These are phyloP conservation scores for Kuraishia borneana DNA, from an alignment of 805 yeast genomes.

Conservation along the genomic window DNA sequence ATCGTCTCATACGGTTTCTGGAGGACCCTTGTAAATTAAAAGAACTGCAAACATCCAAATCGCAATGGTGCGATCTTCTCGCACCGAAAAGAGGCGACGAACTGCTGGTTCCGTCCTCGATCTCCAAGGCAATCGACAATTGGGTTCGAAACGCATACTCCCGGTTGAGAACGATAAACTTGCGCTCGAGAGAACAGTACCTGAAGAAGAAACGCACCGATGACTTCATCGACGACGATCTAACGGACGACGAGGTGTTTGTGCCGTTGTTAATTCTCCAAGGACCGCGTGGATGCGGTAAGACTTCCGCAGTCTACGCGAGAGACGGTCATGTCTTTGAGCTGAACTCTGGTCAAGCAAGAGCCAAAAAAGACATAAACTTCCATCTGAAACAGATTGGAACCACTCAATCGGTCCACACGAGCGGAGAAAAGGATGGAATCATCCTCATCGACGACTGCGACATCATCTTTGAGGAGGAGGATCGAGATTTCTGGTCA, in stretches of 20 bases:
- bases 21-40: not conserved
- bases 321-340: slow-evolving; percentile 76
- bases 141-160: slow-evolving; percentile 33
- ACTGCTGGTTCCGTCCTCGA: slow-evolving; percentile 19
- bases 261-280: slow-evolving; percentile 54
- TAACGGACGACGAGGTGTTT: slow-evolving; percentile 26
- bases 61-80: slow-evolving; percentile 33
- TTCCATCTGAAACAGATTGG: slow-evolving; percentile 65
- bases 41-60: not conserved
- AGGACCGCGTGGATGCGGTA: slow-evolving; percentile 73
- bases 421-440: slow-evolving; percentile 24
- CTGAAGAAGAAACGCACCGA: slow-evolving; percentile 14
- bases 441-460: slow-evolving; percentile 78
- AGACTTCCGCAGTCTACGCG: slow-evolving; percentile 63
- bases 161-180: slow-evolving; percentile 15
- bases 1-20: not conserved
- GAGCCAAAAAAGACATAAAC: slow-evolving; percentile 63
- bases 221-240: slow-evolving; percentile 22
- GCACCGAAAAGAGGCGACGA: slow-evolving; percentile 24
- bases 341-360: slow-evolving; percentile 59
- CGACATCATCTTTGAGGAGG: slow-evolving; percentile 63
- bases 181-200: slow-evolving; percentile 13
- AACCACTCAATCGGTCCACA: slow-evolving; percentile 72
- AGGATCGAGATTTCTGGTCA: slow-evolving; percentile 75
- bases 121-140: slow-evolving; percentile 14